phyloP scores from a whole-genome alignment of 2,329 filamentous ascomycete species.

The Didymella arachidicola region DNA sequence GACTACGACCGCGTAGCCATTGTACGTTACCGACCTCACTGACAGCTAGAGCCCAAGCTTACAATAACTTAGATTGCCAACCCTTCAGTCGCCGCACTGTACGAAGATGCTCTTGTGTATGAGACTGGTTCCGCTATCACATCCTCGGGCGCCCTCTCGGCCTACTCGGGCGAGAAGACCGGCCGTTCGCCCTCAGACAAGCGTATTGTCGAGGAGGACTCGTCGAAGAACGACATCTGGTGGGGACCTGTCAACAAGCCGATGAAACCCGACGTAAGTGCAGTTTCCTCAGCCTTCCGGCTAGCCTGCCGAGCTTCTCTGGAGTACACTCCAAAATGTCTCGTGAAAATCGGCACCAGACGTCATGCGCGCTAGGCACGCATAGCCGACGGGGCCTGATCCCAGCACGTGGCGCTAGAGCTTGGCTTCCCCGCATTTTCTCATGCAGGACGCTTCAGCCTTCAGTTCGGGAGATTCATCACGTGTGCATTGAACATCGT shows the following conservation, averaged over 20 bases:
- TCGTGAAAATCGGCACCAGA: constrained; percentile 39
- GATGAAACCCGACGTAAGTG: constrained; percentile 91
- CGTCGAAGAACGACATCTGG: constrained; percentile 93
- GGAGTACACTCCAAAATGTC: constrained; percentile 28
- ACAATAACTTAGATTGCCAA: constrained; percentile 71
- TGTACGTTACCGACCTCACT: constrained; percentile 64
- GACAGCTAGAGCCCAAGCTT: constrained; percentile 14
- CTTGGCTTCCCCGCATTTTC: constrained; percentile 47
- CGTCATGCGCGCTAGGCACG: constrained; percentile 45
- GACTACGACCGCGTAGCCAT: constrained; percentile 99
- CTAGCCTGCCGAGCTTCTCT: constrained; percentile 21
- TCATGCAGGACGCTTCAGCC: constrained; percentile 32
- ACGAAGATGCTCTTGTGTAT: constrained; percentile 98
- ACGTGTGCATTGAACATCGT: constrained; percentile 37
- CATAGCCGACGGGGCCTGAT: constrained; percentile 42
- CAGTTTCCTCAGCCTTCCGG: constrained; percentile 19
- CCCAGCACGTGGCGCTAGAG: constrained; percentile 41
- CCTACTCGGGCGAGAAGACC: constrained; percentile 98
- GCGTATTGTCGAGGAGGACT: constrained; percentile 90
- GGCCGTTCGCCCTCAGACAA: constrained; percentile 97
- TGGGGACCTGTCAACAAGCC: constrained; percentile 99
- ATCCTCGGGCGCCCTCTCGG: constrained; percentile 90
- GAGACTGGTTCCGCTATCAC: constrained; percentile 98
- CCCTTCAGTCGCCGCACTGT: constrained; percentile 91
- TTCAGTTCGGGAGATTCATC: constrained; percentile 18